Evolutionary conservation across 2,329 filamentous ascomycete genomes (phyloP).

Genomic region (Aspergillus pseudonomiae): DNA sequence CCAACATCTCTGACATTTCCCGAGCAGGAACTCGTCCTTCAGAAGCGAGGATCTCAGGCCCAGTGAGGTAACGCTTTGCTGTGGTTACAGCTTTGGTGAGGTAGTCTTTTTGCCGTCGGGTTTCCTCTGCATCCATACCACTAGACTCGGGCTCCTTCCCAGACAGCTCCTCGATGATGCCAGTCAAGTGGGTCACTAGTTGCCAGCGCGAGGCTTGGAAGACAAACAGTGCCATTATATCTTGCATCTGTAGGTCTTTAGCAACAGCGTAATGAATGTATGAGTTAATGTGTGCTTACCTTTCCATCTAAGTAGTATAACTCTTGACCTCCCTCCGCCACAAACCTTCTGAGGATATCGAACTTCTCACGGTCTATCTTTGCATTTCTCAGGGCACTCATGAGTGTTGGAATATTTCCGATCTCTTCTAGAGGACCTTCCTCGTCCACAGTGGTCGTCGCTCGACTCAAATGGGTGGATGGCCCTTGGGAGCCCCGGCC

Average conservation of each 20-base stretch:
- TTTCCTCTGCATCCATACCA: constrained; percentile 47
- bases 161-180: constrained; percentile 60
- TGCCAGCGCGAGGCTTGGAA: constrained; percentile 86
- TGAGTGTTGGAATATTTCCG: constrained; percentile 67
- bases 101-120: constrained; percentile 61
- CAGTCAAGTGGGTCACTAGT: constrained; percentile 70
- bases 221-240: constrained; percentile 83
- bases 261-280: neutral
- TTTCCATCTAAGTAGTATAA: constrained; percentile 71
- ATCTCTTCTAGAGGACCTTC: constrained; percentile 56
- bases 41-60: constrained; percentile 86
- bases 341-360: constrained; percentile 77
- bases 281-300: constrained; percentile 33
- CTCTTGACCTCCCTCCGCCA: constrained; percentile 76
- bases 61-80: constrained; percentile 78
- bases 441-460: constrained; percentile 49
- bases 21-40: constrained; percentile 39
- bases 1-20: constrained; percentile 28
- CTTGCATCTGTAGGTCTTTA: constrained; percentile 63
- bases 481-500: constrained; percentile 33
- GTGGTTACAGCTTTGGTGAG: constrained; percentile 74
- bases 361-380: constrained; percentile 91
- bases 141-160: constrained; percentile 48
- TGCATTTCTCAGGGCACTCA: constrained; percentile 67
- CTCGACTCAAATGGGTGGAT: constrained; percentile 37